phyloP scores from a whole-genome alignment of 1,284 basidiomycete genomes.

The Moniliophthora roreri region DNA sequence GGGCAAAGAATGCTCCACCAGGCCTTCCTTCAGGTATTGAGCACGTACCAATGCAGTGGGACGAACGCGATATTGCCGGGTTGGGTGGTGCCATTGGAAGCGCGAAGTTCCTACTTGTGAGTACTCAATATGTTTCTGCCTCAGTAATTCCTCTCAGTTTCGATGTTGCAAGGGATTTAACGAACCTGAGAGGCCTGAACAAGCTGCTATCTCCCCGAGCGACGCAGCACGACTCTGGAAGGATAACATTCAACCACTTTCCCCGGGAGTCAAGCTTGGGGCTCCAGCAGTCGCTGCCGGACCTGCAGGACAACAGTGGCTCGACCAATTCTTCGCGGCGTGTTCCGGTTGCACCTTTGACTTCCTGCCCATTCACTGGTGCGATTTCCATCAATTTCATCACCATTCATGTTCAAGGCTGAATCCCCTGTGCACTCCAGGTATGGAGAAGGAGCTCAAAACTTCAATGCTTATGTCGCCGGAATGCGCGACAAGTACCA shows the following conservation, averaged over 20 bases:
- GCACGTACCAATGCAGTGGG: conserved; percentile 15
- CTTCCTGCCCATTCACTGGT: conserved; percentile 14
- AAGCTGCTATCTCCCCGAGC: conserved; percentile 6
- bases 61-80: conserved; percentile 1
- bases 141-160: background rate
- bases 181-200: conserved; percentile 10
- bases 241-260: conserved; percentile 10
- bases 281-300: conserved; percentile 10
- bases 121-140: background rate
- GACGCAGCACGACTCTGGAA: conserved; percentile 11
- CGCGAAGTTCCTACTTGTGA: conserved; percentile 9
- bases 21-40: conserved; percentile 6
- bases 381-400: background rate
- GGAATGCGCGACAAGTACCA: conserved; percentile 6
- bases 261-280: conserved; percentile 10
- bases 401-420: background rate
- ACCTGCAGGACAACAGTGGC: conserved; percentile 8
- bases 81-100: conserved; percentile 3
- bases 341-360: conserved; percentile 11
- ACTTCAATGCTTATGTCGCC: conserved; percentile 9
- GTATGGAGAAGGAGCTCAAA: conserved; percentile 13
- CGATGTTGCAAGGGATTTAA: conserved; percentile 11
- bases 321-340: conserved; percentile 9
- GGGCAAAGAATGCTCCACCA: conserved; percentile 3
- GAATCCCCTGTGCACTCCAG: background rate